Evolutionary conservation across 2,329 filamentous ascomycete genomes (phyloP).

Genomic region (Alternaria incomplexa): DNA sequence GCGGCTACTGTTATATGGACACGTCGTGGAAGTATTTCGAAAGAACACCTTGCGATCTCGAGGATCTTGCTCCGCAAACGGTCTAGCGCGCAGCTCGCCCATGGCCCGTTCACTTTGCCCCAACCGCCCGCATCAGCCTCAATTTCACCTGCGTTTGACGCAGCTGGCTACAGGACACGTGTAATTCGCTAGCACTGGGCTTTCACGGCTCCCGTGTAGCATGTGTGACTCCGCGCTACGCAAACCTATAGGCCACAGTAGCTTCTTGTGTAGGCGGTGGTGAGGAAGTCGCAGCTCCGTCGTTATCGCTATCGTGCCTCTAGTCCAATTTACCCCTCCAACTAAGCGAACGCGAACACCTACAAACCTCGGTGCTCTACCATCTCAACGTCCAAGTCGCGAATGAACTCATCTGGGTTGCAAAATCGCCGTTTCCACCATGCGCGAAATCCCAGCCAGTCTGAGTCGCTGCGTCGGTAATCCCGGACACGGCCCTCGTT

Average conservation of each 20-base stretch:
- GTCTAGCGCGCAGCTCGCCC: constrained; percentile 31
- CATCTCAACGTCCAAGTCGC: background rate
- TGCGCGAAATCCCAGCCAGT: background rate
- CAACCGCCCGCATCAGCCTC: constrained; percentile 37
- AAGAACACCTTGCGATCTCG: constrained; percentile 42
- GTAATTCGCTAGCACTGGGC: constrained; percentile 25
- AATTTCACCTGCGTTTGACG: constrained; percentile 35
- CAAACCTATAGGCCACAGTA: background rate
- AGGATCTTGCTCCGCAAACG: constrained; percentile 19
- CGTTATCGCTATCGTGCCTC: constrained; percentile 3
- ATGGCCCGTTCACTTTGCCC: constrained; percentile 22
- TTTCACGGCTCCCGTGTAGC: background rate
- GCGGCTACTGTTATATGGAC: constrained; percentile 40
- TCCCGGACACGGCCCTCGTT: background rate
- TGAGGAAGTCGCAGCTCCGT: background rate
- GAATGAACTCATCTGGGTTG: background rate
- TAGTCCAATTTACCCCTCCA: constrained; percentile 10
- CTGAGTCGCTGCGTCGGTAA: background rate
- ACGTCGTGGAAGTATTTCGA: constrained; percentile 31
- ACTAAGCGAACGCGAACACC: constrained; percentile 7
- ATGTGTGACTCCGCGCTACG: constrained; percentile 11
- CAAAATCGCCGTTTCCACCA: background rate
- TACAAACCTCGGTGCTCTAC: background rate
- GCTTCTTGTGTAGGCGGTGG: background rate
- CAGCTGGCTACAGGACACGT: constrained; percentile 41